Percentiles rank a stretch among this genome's conserved stretches.
phyloP scores from a whole-genome alignment of 306 rosid species.

The Psophocarpus tetragonolobus region DNA sequence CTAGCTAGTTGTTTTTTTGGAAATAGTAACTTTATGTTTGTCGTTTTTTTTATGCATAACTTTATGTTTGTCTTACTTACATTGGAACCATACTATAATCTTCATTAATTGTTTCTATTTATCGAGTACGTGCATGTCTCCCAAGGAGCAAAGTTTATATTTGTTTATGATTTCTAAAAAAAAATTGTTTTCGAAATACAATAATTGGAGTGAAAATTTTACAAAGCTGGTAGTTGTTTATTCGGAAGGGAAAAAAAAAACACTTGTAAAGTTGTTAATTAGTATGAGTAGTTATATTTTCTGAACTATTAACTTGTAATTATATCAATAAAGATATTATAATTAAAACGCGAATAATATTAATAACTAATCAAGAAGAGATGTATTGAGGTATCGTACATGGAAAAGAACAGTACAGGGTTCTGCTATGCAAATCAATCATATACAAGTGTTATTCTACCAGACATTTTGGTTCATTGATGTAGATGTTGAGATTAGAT shows the following conservation, averaged over 20 bases:
- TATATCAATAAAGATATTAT: background rate
- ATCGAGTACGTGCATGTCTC: background rate
- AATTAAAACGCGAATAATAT: background rate
- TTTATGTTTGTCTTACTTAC: background rate
- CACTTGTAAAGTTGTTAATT: too few species aligned
- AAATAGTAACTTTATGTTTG: too few species aligned
- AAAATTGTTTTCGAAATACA: background rate
- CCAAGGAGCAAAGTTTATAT: background rate
- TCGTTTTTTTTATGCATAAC: too few species aligned
- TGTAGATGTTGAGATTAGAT: background rate
- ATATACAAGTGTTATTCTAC: background rate
- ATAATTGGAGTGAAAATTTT: background rate
- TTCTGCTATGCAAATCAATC: background rate
- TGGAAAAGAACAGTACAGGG: background rate
- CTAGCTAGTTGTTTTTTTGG: too few species aligned
- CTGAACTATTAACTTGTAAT: background rate
- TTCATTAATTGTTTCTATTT: too few species aligned
- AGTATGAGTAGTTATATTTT: background rate
- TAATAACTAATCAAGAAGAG: background rate
- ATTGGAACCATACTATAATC: background rate
- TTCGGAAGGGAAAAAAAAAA: background rate
- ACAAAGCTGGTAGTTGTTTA: background rate
- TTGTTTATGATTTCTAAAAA: too few species aligned
- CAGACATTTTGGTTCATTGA: background rate
- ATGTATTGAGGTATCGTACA: background rate